Conservation (phyloP, 2,329 filamentous ascomycete genomes). For the Verticillium tricorpus region DNA sequence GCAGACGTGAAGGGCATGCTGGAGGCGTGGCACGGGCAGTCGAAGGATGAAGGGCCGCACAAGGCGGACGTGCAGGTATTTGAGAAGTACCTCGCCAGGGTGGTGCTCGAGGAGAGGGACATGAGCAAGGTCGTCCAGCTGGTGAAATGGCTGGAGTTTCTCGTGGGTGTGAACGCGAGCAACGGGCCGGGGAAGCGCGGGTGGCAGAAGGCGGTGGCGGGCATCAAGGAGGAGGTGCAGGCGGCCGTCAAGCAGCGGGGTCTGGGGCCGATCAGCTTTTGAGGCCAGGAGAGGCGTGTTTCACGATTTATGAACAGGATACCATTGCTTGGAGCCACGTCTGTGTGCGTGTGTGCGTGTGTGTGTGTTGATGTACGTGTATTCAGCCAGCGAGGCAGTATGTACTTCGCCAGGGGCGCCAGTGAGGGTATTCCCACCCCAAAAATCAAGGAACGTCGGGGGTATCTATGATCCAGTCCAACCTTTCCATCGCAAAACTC, state of each 20-base stretch:
- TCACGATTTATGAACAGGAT: conserved; percentile 5
- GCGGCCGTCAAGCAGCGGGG: conserved; percentile 52
- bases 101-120: conserved; percentile 73
- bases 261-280: conserved; percentile 49
- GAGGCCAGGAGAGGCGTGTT: conserved; percentile 5
- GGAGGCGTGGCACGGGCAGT: conserved; percentile 70
- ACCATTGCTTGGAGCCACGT: neutral
- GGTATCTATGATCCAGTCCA: neutral
- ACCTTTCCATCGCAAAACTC: neutral
- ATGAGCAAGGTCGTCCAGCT: conserved; percentile 69
- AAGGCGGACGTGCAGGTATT: conserved; percentile 72
- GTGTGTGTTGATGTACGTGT: neutral
- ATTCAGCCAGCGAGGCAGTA: neutral
- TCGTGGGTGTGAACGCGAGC: conserved; percentile 45
- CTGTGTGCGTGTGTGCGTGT: neutral
- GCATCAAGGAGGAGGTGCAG: conserved; percentile 48
- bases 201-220: conserved; percentile 42
- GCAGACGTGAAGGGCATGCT: conserved; percentile 70
- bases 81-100: conserved; percentile 64
- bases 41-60: conserved; percentile 71
- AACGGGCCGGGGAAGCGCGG: conserved; percentile 29
- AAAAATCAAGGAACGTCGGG: neutral
- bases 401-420: neutral
- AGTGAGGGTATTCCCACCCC: neutral
- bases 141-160: conserved; percentile 61